These are phyloP conservation scores for Xanthoconium separans DNA, from an alignment of 1,284 basidiomycete genomes.

Conservation along the genomic window DNA sequence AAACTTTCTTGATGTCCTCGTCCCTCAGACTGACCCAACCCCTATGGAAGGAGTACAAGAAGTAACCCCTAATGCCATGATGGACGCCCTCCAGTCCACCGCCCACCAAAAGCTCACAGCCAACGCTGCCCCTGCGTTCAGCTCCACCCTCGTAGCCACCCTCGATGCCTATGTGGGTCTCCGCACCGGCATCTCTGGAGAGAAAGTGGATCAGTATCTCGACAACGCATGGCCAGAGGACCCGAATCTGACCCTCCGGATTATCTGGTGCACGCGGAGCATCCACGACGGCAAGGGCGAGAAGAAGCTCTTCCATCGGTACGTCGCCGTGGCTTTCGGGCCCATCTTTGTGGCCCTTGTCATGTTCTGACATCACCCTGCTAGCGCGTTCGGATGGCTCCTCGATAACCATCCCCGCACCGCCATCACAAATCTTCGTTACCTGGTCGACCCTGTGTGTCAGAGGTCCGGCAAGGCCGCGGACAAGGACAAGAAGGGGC, in stretches of 20 bases:
- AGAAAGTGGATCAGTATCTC: constrained; percentile 36
- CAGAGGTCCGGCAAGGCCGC: constrained; percentile 24
- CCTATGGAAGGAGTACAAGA: neutral
- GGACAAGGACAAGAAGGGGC: constrained; percentile 18
- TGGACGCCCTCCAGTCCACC: constrained; percentile 46
- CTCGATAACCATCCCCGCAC: constrained; percentile 64
- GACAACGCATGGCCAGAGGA: constrained; percentile 53
- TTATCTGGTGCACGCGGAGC: constrained; percentile 62
- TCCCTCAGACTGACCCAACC: constrained; percentile 33
- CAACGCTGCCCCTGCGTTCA: constrained; percentile 47
- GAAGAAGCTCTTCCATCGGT: constrained; percentile 54
- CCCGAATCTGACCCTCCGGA: constrained; percentile 47
- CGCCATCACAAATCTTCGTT: constrained; percentile 54
- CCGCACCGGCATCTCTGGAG: constrained; percentile 22
- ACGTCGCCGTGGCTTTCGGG: constrained; percentile 23
- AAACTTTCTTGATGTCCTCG: constrained; percentile 50
- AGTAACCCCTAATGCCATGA: constrained; percentile 45
- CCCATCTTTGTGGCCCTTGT: neutral
- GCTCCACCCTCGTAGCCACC: constrained; percentile 45
- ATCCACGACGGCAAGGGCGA: constrained; percentile 62
- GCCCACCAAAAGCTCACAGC: constrained; percentile 43
- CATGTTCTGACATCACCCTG: neutral
- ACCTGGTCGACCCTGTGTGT: constrained; percentile 51
- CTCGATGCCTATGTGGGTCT: constrained; percentile 54
- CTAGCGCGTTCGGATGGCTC: constrained; percentile 60